Base-by-base conservation (phyloP, 2,329 filamentous ascomycete species). In the Colletotrichum sp. region DNA sequence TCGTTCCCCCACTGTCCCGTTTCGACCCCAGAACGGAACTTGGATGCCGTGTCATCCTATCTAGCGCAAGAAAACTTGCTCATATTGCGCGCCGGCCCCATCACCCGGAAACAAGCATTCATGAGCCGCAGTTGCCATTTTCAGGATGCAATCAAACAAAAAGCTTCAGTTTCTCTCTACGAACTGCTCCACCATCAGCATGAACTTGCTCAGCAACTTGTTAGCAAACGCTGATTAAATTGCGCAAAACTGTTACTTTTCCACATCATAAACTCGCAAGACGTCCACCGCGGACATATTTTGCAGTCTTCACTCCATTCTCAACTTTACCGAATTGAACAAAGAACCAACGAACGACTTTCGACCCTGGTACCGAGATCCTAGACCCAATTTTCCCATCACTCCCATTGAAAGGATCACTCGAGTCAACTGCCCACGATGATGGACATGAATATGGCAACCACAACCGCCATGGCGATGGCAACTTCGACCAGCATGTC, bases 371-470 rank as follows among this genome's bases (percentile, higher is more conserved):
- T n/a, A n/a, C n/a, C 18, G 3, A 3, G n/a, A 48, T 4, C 43
- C 5, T 4, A 1, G n/a, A 48, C 43, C 43, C 43, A 3, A 48
- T 48, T 48, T 48, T n/a, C 38, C 38, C 38, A 12, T 48, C 43
- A 48, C 43, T 48, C 18, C 1, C 43, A 21, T 48, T 1, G 18
- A 48, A 21, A 21, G n/a, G 43, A 48, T 48, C 43, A 21, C 43
- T 48, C 43, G 10, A 21, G 9, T 4, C 43, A 66, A n/a, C 18
- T 52, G 8, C 12, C 2, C 6, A 65, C 24, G 13, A 70, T 30
- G 48, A 77, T 77, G 76, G 56, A 68, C 28, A 77, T 78, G 77
- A 64, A 66, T 36, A 66, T 55, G 30, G 64, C 65, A 15, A 61
- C 68, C n/a, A 28, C 64, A 30, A 76, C 64, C 30, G 66, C 67